Conservation (phyloP, 2,329 filamentous ascomycete genomes). For the Venturia effusa region DNA sequence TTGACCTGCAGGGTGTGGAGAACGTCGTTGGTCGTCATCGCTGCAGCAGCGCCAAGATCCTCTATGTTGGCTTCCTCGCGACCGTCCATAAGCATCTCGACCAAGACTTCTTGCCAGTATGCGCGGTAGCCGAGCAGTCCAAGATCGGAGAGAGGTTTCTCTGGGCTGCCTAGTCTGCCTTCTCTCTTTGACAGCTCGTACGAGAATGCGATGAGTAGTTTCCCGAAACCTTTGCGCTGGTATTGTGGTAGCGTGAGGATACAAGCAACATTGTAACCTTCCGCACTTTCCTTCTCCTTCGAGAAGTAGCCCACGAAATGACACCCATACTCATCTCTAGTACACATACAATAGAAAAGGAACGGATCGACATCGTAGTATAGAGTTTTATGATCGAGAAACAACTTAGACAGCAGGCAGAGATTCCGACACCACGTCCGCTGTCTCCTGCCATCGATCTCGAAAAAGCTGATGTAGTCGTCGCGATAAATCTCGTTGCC, state of each 20-base stretch:
- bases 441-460: slow-evolving; percentile 90
- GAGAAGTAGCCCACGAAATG: slow-evolving; percentile 99
- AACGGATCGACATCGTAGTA: slow-evolving; percentile 99
- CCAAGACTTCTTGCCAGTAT: slow-evolving; percentile 93
- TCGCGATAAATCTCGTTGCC: slow-evolving; percentile 98
- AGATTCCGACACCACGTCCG: slow-evolving; percentile 95
- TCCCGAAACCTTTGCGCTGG: slow-evolving; percentile 87
- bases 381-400: slow-evolving; percentile 93
- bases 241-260: slow-evolving; percentile 95
- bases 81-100: slow-evolving; percentile 65
- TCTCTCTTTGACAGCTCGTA: slow-evolving; percentile 96
- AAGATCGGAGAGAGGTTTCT: slow-evolving; percentile 91
- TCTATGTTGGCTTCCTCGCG: slow-evolving; percentile 74
- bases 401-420: slow-evolving; percentile 89
- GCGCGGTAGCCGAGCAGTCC: slow-evolving; percentile 89
- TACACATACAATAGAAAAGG: slow-evolving; percentile 96
- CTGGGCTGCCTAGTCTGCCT: slow-evolving; percentile 86
- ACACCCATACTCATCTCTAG: slow-evolving; percentile 75
- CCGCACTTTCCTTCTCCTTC: slow-evolving; percentile 94
- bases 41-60: slow-evolving; percentile 63
- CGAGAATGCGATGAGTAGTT: slow-evolving; percentile 89
- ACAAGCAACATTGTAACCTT: slow-evolving; percentile 96
- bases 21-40: slow-evolving; percentile 97
- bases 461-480: slow-evolving; percentile 87
- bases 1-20: slow-evolving; percentile 88